These are phyloP conservation scores for Pseudopyricularia javanii DNA, from an alignment of 2,329 filamentous ascomycete genomes.

Conservation along the genomic window DNA sequence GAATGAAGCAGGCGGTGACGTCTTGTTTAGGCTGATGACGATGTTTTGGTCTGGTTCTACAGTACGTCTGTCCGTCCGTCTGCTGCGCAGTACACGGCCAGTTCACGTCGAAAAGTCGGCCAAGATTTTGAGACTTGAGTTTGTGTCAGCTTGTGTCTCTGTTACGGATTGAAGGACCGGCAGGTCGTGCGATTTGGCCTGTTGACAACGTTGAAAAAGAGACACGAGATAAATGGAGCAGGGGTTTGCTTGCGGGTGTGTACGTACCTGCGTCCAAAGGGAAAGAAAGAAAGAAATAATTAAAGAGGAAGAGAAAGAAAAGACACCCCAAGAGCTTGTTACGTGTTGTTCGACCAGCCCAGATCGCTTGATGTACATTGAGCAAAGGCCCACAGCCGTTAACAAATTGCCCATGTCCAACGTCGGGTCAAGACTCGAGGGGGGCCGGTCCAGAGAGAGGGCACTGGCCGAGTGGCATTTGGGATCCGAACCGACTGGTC, in stretches of 20 bases:
- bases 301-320: no score
- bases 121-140: not conserved
- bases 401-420: not conserved
- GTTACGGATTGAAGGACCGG: not conserved
- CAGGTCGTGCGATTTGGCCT: not conserved
- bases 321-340: not conserved
- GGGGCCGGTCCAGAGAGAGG: no score
- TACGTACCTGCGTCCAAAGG: not conserved
- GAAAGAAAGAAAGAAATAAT: no score
- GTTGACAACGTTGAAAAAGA: no score
- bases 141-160: not conserved
- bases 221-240: not conserved
- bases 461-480: no score
- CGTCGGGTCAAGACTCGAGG: not conserved
- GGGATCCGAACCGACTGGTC: not conserved
- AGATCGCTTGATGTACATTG: no score
- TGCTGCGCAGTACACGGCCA: not conserved
- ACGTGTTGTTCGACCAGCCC: no score
- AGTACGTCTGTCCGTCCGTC: not conserved
- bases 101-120: not conserved
- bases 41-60: not conserved
- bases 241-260: not conserved
- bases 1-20: not conserved
- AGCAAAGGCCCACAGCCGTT: not conserved
- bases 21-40: not conserved